Base-by-base conservation (phyloP, 306 rosid genomes). In the Malus domestica region DNA sequence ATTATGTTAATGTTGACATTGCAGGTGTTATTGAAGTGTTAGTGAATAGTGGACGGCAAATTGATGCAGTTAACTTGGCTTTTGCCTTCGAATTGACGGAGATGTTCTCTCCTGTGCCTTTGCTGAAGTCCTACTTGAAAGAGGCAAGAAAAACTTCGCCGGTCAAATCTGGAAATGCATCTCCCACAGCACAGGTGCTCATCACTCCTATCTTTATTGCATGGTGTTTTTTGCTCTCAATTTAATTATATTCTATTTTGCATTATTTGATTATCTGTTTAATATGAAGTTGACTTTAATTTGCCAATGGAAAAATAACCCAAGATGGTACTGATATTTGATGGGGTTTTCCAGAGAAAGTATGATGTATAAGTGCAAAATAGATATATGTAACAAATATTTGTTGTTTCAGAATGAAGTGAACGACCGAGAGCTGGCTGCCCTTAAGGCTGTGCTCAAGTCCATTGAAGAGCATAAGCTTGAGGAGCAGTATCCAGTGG, bases 41-140 rank as follows among this genome's bases (percentile, higher is more conserved):
- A 75, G 89, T 87, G 62, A 90, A 86, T 77, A 96, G 91, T 75
- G 98, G 99, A 79, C 82, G 99, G 74, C 99, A 92, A 81, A 90
- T 96, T 85, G 99, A 96, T 78, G 99, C 98, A 2, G 93, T 96
- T 72, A 96, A 90, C 88, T 84, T 96, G 93, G 92, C 98, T 80
- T 90, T 87, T 77, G 96, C 98, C 61, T 96, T 96, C 68, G 94
- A 87, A 78, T 91, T 96, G 44, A 88, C 93, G 5, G 90, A 83
- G 44, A 91, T 78, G 80, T 92, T 92, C 84, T 77, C 87, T 73
- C 98, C 98, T 13, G 88, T 96, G 80, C 85, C 97, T 78, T 80
- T 96, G 46, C 89, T 96, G 74, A 92, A 92, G 72, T 92, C 96
- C 73, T 96, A 92, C 85, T 82, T 96, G 87, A 89, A 88, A 86